Base-by-base conservation (phyloP, 148 eudicot species). In the Persicaria maculosa region DNA sequence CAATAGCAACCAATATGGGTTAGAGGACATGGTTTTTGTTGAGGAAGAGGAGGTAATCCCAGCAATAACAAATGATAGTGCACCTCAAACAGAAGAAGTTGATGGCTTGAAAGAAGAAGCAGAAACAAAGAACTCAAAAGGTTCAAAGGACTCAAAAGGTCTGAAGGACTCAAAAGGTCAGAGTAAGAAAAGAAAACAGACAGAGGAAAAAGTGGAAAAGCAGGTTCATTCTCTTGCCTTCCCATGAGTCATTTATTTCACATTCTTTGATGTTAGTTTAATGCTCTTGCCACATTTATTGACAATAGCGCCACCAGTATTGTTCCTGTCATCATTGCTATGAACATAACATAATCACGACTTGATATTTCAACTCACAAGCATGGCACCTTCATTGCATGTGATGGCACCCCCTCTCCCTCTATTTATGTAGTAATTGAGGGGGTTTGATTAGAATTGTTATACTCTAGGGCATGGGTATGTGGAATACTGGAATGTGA, bases 21-120 rank as follows among this genome's bases (percentile, higher is more conserved):
- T 77, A 74, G 93, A 94, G 71, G 97, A 90, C 46, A 91, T 94
- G 98, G 83, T 83, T 11, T 94, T 87, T 77, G 83, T 78, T 68
- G 70, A 81, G 74, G 96, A 92, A 76, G 96, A 92, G 77, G 98
- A 94, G 77, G 85, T 94, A 68, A 82, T 90, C 78, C 93, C 93
- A 9, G 79, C 85, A 68, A 83, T 79, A 16, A 75, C 75, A 7
- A 74, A 75, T 57, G 82, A 75, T 46, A 88, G 83, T 71, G 70
- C 76, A 25, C 78, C 78, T 69, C 76, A 59, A 62, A 84, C 68
- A 17, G 83, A 87, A 68, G 87, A 80, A 53, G 79, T 57, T 12
- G 73, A 58, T 14, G 77, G 47, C 72, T 45, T 65, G 40, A 75
- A 53, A 78, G 88, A 72, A 74, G 74, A 72, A 50, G 78, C 68